phyloP scores from a whole-genome alignment of 2,329 filamentous ascomycete genomes.

The Neonectria neomacrospora region DNA sequence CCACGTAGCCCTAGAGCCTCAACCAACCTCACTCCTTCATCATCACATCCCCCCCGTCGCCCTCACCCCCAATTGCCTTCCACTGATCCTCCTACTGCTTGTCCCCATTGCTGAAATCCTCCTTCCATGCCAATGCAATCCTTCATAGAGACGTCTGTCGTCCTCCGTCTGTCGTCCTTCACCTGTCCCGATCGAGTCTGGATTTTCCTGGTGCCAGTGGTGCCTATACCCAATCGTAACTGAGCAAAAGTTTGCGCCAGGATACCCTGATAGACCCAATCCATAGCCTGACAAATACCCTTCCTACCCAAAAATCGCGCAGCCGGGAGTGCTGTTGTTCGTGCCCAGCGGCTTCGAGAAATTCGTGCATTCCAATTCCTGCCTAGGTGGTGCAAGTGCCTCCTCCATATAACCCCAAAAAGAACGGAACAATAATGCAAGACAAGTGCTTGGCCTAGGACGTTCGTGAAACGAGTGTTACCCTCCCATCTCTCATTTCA shows the following conservation, averaged over 20 bases:
- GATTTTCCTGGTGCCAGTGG: neutral
- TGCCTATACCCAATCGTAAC: neutral
- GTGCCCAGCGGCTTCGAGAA: neutral
- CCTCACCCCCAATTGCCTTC: neutral
- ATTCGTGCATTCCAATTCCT: neutral
- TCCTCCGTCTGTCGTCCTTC: neutral
- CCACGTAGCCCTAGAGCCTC: constrained; percentile 28
- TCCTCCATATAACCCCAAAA: too few relatives aligned
- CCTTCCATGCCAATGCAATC: neutral
- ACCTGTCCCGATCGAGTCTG: neutral
- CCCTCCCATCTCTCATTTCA: neutral
- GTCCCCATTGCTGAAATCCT: neutral
- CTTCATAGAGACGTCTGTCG: neutral
- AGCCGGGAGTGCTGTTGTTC: neutral
- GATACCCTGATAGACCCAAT: neutral
- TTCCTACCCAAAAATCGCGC: neutral
- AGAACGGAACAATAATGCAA: neutral
- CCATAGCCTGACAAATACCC: neutral
- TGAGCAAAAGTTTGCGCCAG: neutral
- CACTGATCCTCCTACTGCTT: neutral
- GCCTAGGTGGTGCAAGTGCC: constrained; percentile 11
- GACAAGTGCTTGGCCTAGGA: neutral
- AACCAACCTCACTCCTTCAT: constrained; percentile 36
- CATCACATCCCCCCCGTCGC: constrained; percentile 22
- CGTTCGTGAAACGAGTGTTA: neutral